Conservation (phyloP, 139 green algal species). For the Desmodesmus armatus region DNA sequence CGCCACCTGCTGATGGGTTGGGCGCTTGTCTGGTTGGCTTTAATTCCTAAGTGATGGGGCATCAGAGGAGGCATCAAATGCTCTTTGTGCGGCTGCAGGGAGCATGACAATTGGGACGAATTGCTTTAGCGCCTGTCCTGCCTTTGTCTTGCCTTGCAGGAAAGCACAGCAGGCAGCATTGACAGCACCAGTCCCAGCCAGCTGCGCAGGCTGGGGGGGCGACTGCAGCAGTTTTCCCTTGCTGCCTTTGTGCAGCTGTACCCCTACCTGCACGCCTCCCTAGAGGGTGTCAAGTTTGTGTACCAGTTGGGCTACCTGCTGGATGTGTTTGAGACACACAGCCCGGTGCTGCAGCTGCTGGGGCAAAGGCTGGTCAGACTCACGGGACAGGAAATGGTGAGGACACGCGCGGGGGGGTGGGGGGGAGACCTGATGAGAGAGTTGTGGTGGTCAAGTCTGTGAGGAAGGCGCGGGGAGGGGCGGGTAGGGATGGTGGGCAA, state of each 20-base stretch:
- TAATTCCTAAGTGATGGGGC: too few relatives aligned
- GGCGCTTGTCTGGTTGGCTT: too few relatives aligned
- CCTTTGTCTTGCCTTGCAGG: not conserved
- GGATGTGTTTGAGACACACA: conserved; percentile 56
- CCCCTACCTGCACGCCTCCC: conserved; percentile 62
- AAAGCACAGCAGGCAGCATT: not conserved
- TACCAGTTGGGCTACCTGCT: conserved; percentile 87
- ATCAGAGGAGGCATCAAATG: too few relatives aligned
- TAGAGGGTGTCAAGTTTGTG: conserved; percentile 68
- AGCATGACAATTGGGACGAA: not conserved
- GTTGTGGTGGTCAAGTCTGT: too few relatives aligned
- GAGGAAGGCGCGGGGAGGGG: too few relatives aligned
- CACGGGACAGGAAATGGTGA: conserved; percentile 62
- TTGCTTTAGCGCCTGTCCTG: not conserved
- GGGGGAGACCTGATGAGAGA: too few relatives aligned
- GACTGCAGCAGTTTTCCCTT: not conserved
- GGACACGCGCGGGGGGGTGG: too few relatives aligned
- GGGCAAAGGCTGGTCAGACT: conserved; percentile 70
- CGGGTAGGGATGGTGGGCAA: not conserved
- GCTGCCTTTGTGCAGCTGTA: conserved; percentile 57
- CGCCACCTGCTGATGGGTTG: too few relatives aligned
- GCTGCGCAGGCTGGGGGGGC: not conserved
- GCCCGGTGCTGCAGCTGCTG: conserved; percentile 68
- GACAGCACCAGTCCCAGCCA: not conserved
- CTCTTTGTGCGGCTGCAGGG: too few relatives aligned